These are phyloP conservation scores for Eucalyptus viminalis DNA, from an alignment of 345 rosid species.

Conservation along the genomic window DNA sequence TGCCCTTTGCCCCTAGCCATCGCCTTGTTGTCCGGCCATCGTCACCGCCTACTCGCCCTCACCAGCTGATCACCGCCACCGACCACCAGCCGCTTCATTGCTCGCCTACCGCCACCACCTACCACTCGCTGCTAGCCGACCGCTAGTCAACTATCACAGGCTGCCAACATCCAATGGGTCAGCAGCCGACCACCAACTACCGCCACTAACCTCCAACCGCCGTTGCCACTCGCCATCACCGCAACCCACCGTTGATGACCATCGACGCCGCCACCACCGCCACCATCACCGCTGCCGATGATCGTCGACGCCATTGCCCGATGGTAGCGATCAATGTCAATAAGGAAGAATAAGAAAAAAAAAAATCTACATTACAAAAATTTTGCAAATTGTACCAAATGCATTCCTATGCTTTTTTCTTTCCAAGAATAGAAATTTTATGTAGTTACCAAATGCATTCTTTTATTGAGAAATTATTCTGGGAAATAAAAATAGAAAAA, in stretches of 20 bases:
- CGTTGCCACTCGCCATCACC: fast-evolving
- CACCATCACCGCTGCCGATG: fast-evolving
- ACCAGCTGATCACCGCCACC: fast-evolving
- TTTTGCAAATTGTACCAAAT: too few relatives aligned
- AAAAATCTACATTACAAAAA: too few relatives aligned
- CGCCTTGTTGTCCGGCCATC: fast-evolving
- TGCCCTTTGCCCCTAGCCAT: too few relatives aligned
- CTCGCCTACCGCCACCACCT: fast-evolving
- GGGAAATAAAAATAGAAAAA: fast-evolving
- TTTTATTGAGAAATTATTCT: too few relatives aligned
- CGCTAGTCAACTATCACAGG: fast-evolving
- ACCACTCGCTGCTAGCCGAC: fast-evolving
- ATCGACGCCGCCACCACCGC: fast-evolving
- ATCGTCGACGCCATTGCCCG: fast-evolving
- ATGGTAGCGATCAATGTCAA: fast-evolving
- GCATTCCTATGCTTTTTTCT: too few relatives aligned
- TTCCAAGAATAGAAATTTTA: too few relatives aligned
- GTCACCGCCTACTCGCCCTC: fast-evolving
- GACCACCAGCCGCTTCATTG: fast-evolving
- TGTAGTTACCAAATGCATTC: fast-evolving
- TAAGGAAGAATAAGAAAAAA: too few relatives aligned
- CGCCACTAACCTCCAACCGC: fast-evolving
- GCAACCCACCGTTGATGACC: fast-evolving
- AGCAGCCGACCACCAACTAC: fast-evolving
- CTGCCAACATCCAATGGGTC: too few relatives aligned